phyloP scores from a whole-genome alignment of 768 basidiomycete species.

The Tulasnella sp. region DNA sequence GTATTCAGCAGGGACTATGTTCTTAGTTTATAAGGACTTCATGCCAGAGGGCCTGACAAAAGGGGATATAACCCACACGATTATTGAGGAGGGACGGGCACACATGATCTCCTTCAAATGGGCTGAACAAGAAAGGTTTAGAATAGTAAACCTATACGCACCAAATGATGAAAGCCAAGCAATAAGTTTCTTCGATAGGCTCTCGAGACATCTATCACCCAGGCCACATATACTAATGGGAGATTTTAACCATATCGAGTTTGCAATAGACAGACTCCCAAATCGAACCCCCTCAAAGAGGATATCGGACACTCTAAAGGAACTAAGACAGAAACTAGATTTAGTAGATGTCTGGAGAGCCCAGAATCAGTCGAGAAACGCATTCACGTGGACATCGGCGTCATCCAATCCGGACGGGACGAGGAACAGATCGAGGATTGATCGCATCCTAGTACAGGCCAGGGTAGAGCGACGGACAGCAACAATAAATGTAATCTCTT shows the following conservation, averaged over 20 bases:
- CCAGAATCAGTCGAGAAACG: background rate
- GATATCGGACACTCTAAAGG: background rate
- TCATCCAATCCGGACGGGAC: background rate
- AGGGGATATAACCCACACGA: background rate
- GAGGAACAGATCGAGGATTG: background rate
- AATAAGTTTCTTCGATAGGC: background rate
- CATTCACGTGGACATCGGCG: background rate
- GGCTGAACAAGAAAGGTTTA: background rate
- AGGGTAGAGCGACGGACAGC: background rate
- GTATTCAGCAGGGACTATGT: slow-evolving; percentile 5
- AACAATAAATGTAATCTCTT: background rate
- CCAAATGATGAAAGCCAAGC: slow-evolving; percentile 12
- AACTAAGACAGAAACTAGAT: background rate
- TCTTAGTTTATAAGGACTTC: background rate
- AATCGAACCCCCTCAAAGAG: background rate
- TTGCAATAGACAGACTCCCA: slow-evolving; percentile 4
- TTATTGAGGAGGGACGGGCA: background rate
- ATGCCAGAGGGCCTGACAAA: background rate
- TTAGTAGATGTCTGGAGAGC: slow-evolving; percentile 2
- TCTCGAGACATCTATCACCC: background rate
- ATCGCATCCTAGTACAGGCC: background rate
- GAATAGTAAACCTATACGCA: slow-evolving; percentile 17
- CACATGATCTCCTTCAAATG: background rate
- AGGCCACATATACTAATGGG: background rate
- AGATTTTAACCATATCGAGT: slow-evolving; percentile 22